These are phyloP conservation scores for Taphrina populina DNA, from an alignment of 1,139 yeast genomes.

Conservation along the genomic window DNA sequence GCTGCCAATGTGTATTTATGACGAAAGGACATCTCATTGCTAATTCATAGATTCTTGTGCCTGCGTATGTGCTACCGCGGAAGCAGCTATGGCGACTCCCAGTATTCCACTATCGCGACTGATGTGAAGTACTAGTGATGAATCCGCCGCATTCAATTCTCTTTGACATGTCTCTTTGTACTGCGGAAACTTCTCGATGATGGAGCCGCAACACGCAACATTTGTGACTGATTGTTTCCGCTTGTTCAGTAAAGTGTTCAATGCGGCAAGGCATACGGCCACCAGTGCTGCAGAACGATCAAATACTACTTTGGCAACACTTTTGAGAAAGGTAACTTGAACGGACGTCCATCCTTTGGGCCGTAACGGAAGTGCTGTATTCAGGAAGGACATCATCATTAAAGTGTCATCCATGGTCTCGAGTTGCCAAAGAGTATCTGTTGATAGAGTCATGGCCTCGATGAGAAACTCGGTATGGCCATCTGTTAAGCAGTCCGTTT, in stretches of 20 bases:
- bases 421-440: slow-evolving; percentile 42
- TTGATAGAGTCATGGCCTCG: slow-evolving; percentile 41
- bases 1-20: too few relatives aligned
- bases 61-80: too few relatives aligned
- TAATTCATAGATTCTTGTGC: too few relatives aligned
- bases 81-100: slow-evolving; percentile 20
- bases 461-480: slow-evolving; percentile 41
- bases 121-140: slow-evolving; percentile 18
- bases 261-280: slow-evolving; percentile 70
- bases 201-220: slow-evolving; percentile 86
- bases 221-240: slow-evolving; percentile 41
- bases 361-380: slow-evolving; percentile 39
- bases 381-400: slow-evolving; percentile 39
- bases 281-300: slow-evolving; percentile 77
- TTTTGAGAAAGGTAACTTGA: slow-evolving; percentile 54
- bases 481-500: too few relatives aligned
- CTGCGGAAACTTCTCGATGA: slow-evolving; percentile 82
- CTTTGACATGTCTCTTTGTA: slow-evolving; percentile 55
- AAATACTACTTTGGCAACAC: slow-evolving; percentile 66
- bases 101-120: slow-evolving; percentile 21
- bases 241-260: slow-evolving; percentile 49
- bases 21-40: too few relatives aligned
- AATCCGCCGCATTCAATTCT: slow-evolving; percentile 41
- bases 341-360: slow-evolving; percentile 35
- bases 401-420: slow-evolving; percentile 41